Percentiles rank a stretch among this genome's conserved stretches.
Evolutionary conservation across 2,329 filamentous ascomycete genomes (phyloP).

Genomic region (Claviceps purpurea): DNA sequence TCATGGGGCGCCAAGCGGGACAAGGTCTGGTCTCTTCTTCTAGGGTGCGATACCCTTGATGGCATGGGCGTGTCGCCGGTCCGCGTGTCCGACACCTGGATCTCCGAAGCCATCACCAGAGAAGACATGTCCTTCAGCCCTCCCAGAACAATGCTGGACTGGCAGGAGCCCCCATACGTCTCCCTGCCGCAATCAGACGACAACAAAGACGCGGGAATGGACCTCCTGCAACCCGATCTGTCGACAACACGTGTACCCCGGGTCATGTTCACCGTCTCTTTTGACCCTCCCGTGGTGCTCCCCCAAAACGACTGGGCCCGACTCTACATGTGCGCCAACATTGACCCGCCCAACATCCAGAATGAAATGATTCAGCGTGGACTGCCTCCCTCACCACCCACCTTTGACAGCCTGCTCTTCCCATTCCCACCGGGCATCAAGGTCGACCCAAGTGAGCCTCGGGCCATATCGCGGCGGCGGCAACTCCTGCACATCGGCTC

Average conservation of each 20-base stretch:
- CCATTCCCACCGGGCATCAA: slow-evolving; percentile 34
- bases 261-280: slow-evolving; percentile 59
- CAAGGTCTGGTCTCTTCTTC: slow-evolving; percentile 51
- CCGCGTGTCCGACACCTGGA: slow-evolving; percentile 61
- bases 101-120: slow-evolving; percentile 54
- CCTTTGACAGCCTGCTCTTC: slow-evolving; percentile 46
- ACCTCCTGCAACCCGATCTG: slow-evolving; percentile 33
- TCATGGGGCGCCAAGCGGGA: slow-evolving; percentile 26
- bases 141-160: slow-evolving; percentile 44
- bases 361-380: slow-evolving; percentile 16
- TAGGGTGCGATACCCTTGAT: slow-evolving; percentile 46
- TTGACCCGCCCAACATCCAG: slow-evolving; percentile 26
- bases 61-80: slow-evolving; percentile 42
- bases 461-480: slow-evolving; percentile 38
- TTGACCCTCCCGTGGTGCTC: slow-evolving; percentile 61
- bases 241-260: slow-evolving; percentile 47
- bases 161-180: slow-evolving; percentile 58
- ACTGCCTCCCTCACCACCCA: slow-evolving; percentile 20
- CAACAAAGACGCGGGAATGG: slow-evolving; percentile 36
- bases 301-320: slow-evolving; percentile 50
- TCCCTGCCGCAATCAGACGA: slow-evolving; percentile 36
- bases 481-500: slow-evolving; percentile 32
- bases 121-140: slow-evolving; percentile 27
- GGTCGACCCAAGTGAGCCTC: slow-evolving; percentile 43
- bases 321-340: slow-evolving; percentile 44